A percentile compares a stretch with the other conserved stretches of the same genome.
Conservation (phyloP, 2,329 filamentous ascomycete species). For the Cryoendolithus antarcticus region DNA sequence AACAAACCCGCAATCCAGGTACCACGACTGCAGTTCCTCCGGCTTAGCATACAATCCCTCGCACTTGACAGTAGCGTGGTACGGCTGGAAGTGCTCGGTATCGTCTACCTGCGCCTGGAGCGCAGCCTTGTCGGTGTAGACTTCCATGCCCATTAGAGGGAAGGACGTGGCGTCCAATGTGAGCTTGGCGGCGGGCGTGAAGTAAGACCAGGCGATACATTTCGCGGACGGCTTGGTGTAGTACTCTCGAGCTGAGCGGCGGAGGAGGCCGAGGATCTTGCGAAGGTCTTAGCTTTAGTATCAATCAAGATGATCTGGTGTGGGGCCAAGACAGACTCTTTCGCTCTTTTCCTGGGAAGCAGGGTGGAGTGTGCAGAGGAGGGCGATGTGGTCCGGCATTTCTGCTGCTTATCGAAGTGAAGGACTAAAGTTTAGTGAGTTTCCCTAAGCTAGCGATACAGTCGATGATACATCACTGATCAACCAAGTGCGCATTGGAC, state of each 20-base stretch:
- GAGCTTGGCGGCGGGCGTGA: constrained; percentile 5
- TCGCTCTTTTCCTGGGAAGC: constrained; percentile 7
- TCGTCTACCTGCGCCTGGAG: constrained; percentile 16
- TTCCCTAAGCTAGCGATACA: too few species aligned
- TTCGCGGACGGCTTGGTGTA: constrained; percentile 12
- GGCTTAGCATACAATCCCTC: constrained; percentile 12
- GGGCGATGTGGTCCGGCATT: constrained; percentile 11
- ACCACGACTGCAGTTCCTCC: constrained; percentile 16
- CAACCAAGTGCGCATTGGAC: too few species aligned
- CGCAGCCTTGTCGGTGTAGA: constrained; percentile 16
- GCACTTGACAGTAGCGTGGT: constrained; percentile 11
- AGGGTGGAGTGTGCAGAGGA: constrained; percentile 15
- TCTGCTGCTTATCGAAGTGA: too few species aligned
- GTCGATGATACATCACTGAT: too few species aligned
- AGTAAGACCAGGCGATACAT: constrained; percentile 13
- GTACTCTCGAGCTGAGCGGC: constrained; percentile 13
- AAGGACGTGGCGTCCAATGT: constrained; percentile 5
- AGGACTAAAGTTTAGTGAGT: too few species aligned
- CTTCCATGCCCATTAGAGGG: constrained; percentile 11
- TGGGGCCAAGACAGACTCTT: constrained; percentile 3
- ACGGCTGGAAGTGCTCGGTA: constrained; percentile 15
- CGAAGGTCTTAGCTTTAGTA: too few species aligned
- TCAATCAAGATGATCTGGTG: too few species aligned
- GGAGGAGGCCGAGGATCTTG: constrained; percentile 12
- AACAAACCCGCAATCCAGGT: constrained; percentile 12